These are phyloP conservation scores for Colletotrichum trifolii DNA, from an alignment of 2,329 filamentous ascomycete species.

Conservation along the genomic window DNA sequence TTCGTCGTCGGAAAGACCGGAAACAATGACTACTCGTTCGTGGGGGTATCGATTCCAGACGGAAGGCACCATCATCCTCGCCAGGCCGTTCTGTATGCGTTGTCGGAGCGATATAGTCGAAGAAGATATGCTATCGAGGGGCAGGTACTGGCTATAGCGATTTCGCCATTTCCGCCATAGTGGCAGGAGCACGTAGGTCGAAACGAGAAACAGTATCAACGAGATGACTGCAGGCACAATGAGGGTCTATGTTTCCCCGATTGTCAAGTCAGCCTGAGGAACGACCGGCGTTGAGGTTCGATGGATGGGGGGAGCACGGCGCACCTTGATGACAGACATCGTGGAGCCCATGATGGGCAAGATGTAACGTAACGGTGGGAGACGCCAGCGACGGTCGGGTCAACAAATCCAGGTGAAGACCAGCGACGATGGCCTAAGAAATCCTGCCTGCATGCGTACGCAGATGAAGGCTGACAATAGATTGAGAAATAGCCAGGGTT, in stretches of 20 bases:
- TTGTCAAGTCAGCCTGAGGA: conserved; percentile 24
- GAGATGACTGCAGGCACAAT: conserved; percentile 78
- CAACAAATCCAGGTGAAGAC: background rate
- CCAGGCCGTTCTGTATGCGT: conserved; percentile 57
- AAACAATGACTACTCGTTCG: conserved; percentile 53
- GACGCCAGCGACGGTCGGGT: conserved; percentile 1
- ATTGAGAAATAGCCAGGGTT: conserved; percentile 1
- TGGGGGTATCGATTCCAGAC: conserved; percentile 59
- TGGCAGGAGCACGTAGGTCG: conserved; percentile 74
- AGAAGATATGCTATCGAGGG: conserved; percentile 71
- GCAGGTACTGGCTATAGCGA: conserved; percentile 80
- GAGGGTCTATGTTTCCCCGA: conserved; percentile 64
- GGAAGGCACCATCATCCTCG: conserved; percentile 56
- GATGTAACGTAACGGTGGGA: conserved; percentile 8
- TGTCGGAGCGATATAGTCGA: conserved; percentile 66
- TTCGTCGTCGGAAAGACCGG: conserved; percentile 58
- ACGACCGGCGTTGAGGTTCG: conserved; percentile 39
- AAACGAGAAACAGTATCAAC: conserved; percentile 72
- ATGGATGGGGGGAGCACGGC: conserved; percentile 13
- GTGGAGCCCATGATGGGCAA: conserved; percentile 46
- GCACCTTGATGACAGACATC: conserved; percentile 50
- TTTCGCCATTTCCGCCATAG: conserved; percentile 76
- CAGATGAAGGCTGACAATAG: conserved; percentile 16
- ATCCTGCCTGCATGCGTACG: background rate
- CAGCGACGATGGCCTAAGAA: too few species aligned